Base-by-base conservation (phyloP, 805 yeast genomes). In the Hanseniaspora mollemarum region DNA sequence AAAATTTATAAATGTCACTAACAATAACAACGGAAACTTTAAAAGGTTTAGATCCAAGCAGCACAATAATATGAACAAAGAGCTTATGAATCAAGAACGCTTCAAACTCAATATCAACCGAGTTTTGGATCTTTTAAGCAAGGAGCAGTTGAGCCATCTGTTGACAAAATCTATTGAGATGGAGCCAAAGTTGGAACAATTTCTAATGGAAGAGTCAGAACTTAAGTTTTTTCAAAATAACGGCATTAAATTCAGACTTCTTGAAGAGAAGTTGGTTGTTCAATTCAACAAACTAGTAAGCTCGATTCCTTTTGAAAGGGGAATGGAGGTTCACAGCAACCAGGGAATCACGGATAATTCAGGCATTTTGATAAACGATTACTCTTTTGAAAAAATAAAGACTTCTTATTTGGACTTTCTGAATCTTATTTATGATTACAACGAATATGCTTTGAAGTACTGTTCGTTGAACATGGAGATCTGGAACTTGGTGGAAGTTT, bases 331-430 rank as follows among this genome's bases (percentile, higher is more conserved):
- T n/a, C n/a, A n/a, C n/a, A n/a, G n/a, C n/a, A n/a, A n/a, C n/a
- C n/a, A n/a, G n/a, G n/a, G n/a, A n/a, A n/a, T n/a, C n/a, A 33
- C 1, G 13, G 45, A 48, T 50, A 41, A 45, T 60, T 31, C 51
- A 8, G 15, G 15, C 22, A 48, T 48, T 16, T 18, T 22, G 1
- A 26, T 48, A 10, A 62, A 63, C 53, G 69, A 64, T 46, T 65
- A 65, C 53, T 61, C 67, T n/a, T 64, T 65, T 55, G 63, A 61
- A 25, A 59, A 67, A 40, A 55, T 65, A 54, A 65, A 64, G 40
- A 57, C 64, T 5, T 49, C 41, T 16, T 59, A 64, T 15, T 41
- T 64, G 41, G 67, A 65, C 39, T 63, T 63, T 52, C 54, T 64
- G 39, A 62, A 65, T 56, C 63, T 66, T 49, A 53, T 62, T 22